These are phyloP conservation scores for Draba incana DNA, from an alignment of 345 rosid genomes.

Conservation along the genomic window DNA sequence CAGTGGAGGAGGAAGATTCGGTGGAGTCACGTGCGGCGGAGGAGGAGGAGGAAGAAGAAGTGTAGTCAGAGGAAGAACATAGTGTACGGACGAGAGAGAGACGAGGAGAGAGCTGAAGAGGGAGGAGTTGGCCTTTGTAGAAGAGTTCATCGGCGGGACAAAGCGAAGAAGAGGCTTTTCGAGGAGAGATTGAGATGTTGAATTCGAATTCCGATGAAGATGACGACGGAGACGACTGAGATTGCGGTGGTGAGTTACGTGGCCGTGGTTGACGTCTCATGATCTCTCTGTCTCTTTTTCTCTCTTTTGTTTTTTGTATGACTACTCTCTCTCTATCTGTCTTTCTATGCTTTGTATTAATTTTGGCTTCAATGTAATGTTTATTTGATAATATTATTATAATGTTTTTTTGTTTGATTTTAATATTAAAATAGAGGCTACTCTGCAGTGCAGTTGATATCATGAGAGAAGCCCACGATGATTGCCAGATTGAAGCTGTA, in stretches of 20 bases:
- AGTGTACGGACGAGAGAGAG: conserved; percentile 93
- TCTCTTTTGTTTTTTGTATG: conserved; percentile 8
- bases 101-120: conserved; percentile 93
- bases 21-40: conserved; percentile 88
- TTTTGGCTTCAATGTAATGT: conserved; percentile 32
- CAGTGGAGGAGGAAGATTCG: conserved; percentile 77
- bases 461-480: conserved; percentile 41
- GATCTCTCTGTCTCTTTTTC: neutral
- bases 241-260: conserved; percentile 38
- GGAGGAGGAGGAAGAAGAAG: conserved; percentile 69
- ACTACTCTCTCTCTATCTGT: neutral
- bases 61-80: conserved; percentile 58
- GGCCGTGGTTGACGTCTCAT: conserved; percentile 43
- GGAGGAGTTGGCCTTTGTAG: conserved; percentile 97
- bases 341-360: conserved; percentile 1
- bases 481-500: conserved; percentile 44
- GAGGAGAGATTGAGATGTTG: conserved; percentile 76
- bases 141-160: conserved; percentile 97
- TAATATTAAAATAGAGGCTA: conserved; percentile 3
- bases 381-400: neutral
- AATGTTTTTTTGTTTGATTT: neutral
- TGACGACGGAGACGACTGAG: conserved; percentile 73
- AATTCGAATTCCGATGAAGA: conserved; percentile 94
- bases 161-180: conserved; percentile 64
- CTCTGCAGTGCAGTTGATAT: conserved; percentile 39